Percentiles rank a stretch among this genome's conserved stretches.
phyloP scores from a whole-genome alignment of 306 rosid species.

The Castanospermum australe region DNA sequence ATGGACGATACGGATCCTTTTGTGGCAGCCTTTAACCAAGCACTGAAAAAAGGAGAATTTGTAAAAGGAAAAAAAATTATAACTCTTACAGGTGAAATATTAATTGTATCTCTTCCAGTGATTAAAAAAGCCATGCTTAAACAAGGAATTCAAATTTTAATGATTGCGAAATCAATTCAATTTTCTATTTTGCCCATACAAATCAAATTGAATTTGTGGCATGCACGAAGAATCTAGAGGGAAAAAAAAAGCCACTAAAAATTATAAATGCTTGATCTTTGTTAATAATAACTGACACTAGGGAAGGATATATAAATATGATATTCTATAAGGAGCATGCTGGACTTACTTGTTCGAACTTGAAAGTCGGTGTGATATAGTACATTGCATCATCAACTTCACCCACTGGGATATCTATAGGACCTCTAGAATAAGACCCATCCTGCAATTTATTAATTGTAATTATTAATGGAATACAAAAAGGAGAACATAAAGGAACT shows the following conservation, averaged over 20 bases:
- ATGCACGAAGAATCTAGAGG: background rate
- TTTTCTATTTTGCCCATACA: background rate
- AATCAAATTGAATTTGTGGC: background rate
- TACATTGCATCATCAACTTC: constrained; percentile 60
- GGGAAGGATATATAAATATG: background rate
- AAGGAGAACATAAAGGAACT: background rate
- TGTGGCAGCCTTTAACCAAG: constrained; percentile 95
- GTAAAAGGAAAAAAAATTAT: background rate
- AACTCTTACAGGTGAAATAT: constrained; percentile 5
- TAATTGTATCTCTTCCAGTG: background rate
- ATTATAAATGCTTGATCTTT: background rate
- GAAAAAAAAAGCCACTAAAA: background rate
- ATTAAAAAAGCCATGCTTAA: background rate
- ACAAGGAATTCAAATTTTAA: background rate
- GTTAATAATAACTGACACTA: background rate
- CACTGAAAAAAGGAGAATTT: constrained; percentile 48
- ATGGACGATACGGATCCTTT: constrained; percentile 82
- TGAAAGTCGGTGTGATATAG: constrained; percentile 77
- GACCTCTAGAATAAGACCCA: constrained; percentile 96
- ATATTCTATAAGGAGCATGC: background rate
- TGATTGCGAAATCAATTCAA: background rate
- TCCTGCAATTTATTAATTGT: constrained; percentile 56
- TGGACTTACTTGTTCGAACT: constrained; percentile 85
- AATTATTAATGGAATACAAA: background rate
- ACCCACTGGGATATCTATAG: constrained; percentile 65